These are phyloP conservation scores for Bisporella sp. DNA, from an alignment of 2,329 filamentous ascomycete genomes.

Conservation along the genomic window DNA sequence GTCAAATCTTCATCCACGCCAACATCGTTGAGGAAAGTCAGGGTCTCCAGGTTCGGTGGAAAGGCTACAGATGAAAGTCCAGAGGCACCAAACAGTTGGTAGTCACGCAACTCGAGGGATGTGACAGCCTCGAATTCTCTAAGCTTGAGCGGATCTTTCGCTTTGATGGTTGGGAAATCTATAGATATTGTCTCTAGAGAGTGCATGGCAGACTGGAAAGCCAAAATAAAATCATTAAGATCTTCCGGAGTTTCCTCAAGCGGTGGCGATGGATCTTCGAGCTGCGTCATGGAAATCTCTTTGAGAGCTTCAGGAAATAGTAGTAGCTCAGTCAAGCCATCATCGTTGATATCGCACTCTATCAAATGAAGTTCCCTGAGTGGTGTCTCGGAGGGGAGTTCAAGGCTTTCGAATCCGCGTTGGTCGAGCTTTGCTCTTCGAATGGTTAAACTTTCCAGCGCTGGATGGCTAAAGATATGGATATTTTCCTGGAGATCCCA, in stretches of 20 bases:
- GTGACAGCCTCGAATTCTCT: conserved; percentile 36
- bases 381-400: conserved; percentile 40
- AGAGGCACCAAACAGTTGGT: conserved; percentile 40
- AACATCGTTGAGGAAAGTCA: conserved; percentile 40
- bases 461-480: conserved; percentile 43
- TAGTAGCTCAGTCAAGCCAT: conserved; percentile 33
- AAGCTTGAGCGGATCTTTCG: conserved; percentile 35
- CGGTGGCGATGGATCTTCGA: conserved; percentile 31
- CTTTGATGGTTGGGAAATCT: conserved; percentile 35
- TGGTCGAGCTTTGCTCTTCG: conserved; percentile 39
- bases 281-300: conserved; percentile 42
- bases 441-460: conserved; percentile 39
- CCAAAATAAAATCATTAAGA: conserved; percentile 39
- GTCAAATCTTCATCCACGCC: conserved; percentile 41
- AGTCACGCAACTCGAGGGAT: conserved; percentile 37
- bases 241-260: conserved; percentile 41
- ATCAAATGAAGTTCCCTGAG: conserved; percentile 38
- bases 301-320: conserved; percentile 38
- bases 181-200: conserved; percentile 39
- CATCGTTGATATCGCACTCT: conserved; percentile 44
- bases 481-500: conserved; percentile 46
- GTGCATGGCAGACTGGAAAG: conserved; percentile 34
- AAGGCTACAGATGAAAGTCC: conserved; percentile 40
- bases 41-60: conserved; percentile 36
- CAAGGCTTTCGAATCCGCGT: conserved; percentile 40